These are phyloP conservation scores for Auriscalpium microsporum DNA, from an alignment of 768 basidiomycete genomes.

Conservation along the genomic window DNA sequence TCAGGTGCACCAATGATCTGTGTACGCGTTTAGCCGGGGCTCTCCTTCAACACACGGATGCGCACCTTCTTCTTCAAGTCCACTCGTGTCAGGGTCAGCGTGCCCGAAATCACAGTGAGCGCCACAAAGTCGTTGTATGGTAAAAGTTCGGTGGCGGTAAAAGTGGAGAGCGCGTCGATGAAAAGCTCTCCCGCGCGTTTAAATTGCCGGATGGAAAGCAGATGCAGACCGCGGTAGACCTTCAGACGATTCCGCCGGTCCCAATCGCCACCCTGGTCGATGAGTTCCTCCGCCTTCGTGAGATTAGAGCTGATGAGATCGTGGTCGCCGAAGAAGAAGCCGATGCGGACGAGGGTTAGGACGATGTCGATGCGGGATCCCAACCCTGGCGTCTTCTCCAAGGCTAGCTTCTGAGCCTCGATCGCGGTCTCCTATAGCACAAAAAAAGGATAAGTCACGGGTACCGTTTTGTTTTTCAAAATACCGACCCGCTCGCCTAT, in stretches of 20 bases:
- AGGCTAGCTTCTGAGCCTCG: slow-evolving; percentile 71
- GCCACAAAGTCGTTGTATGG: slow-evolving; percentile 86
- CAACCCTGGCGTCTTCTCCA: slow-evolving; percentile 87
- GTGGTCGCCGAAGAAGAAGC: slow-evolving; percentile 82
- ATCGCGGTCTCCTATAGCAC: slow-evolving; percentile 62
- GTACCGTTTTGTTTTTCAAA: neutral
- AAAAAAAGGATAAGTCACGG: too few species aligned
- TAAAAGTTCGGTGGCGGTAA: slow-evolving; percentile 86
- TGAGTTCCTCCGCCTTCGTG: slow-evolving; percentile 76
- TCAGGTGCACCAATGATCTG: slow-evolving; percentile 84
- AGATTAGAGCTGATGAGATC: slow-evolving; percentile 63
- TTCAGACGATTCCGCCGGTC: slow-evolving; percentile 94
- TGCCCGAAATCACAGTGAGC: slow-evolving; percentile 72
- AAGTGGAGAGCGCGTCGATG: slow-evolving; percentile 87
- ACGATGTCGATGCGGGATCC: slow-evolving; percentile 92
- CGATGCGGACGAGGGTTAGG: slow-evolving; percentile 80
- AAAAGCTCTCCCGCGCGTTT: slow-evolving; percentile 77
- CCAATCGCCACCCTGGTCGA: slow-evolving; percentile 97
- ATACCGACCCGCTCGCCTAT: slow-evolving; percentile 71
- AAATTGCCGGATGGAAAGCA: slow-evolving; percentile 86
- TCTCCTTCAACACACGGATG: neutral
- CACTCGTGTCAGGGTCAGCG: slow-evolving; percentile 67
- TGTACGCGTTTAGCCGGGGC: neutral
- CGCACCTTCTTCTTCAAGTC: slow-evolving; percentile 87
- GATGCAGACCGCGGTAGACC: slow-evolving; percentile 85